phyloP scores from a whole-genome alignment of 2,329 filamentous ascomycete genomes.

The Drechslerella coelobrocha region DNA sequence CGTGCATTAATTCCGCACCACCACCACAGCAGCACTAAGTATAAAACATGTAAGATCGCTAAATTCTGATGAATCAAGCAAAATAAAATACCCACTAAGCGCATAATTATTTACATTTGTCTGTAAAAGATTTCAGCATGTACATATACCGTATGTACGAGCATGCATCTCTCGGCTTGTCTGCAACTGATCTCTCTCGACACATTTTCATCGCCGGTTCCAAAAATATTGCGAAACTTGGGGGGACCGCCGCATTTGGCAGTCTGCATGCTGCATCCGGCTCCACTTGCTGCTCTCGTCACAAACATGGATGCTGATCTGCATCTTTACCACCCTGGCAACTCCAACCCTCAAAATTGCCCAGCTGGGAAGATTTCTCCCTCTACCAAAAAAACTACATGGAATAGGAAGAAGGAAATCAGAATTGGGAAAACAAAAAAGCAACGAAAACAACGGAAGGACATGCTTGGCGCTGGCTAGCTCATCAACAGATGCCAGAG shows the following conservation, averaged over 20 bases:
- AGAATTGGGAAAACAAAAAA: not conserved
- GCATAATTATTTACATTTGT: no score
- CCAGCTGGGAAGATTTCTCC: slow-evolving; percentile 35
- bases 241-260: slow-evolving; percentile 22
- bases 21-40: no score
- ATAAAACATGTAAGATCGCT: no score
- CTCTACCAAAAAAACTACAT: not conserved
- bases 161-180: no score
- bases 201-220: not conserved
- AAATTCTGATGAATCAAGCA: no score
- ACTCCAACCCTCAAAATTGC: slow-evolving; percentile 18
- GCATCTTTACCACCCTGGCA: not conserved
- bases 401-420: not conserved
- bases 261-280: slow-evolving; percentile 32
- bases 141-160: no score
- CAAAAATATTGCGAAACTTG: slow-evolving; percentile 22
- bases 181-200: no score
- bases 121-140: no score
- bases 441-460: slow-evolving; percentile 5
- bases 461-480: slow-evolving; percentile 1
- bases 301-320: slow-evolving; percentile 4
- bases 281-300: slow-evolving; percentile 35
- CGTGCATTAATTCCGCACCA: not conserved
- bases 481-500: slow-evolving; percentile 38
- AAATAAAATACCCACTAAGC: no score